Evolutionary conservation across 441 rosid species (phyloP).

Genomic region (Geranium incanum): DNA sequence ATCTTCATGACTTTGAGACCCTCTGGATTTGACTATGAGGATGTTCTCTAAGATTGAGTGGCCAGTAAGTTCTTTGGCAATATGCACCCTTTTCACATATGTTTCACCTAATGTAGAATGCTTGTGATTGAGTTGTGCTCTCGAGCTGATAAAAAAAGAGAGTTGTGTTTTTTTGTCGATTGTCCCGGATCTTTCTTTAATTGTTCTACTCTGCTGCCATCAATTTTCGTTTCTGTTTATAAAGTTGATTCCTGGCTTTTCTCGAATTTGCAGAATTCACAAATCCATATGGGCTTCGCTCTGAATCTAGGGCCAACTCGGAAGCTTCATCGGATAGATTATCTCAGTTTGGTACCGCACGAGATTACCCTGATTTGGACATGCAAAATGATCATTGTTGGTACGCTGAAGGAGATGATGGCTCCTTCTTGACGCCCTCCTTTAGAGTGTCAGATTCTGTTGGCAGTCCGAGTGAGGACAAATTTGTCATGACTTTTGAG

Average conservation of each 20-base stretch:
- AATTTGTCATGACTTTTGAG: constrained; percentile 50
- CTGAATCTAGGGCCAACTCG: constrained; percentile 45
- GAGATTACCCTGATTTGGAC: constrained; percentile 56
- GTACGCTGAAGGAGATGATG: constrained; percentile 61
- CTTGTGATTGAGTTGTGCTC: background rate
- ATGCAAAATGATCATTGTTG: constrained; percentile 54
- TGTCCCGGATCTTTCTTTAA: background rate
- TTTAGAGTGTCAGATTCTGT: constrained; percentile 50
- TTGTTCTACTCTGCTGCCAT: background rate
- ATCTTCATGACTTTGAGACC: background rate
- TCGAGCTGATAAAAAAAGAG: too few species aligned
- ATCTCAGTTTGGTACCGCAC: constrained; percentile 84
- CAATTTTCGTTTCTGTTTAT: background rate
- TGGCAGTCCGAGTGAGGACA: constrained; percentile 60
- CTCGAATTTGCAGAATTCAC: constrained; percentile 48
- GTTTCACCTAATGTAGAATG: background rate
- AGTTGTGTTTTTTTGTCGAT: too few species aligned
- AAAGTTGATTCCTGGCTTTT: background rate
- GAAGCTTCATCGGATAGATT: constrained; percentile 61
- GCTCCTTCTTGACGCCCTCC: constrained; percentile 60
- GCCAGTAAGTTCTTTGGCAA: background rate
- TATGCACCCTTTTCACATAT: background rate
- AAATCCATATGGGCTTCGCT: constrained; percentile 77
- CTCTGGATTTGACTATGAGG: background rate
- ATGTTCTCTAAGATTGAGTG: background rate